Evolutionary conservation across 768 basidiomycete genomes (phyloP), one percentile per base, ranked within the genome.

Genomic region (Leccinum longicurvipes): DNA sequence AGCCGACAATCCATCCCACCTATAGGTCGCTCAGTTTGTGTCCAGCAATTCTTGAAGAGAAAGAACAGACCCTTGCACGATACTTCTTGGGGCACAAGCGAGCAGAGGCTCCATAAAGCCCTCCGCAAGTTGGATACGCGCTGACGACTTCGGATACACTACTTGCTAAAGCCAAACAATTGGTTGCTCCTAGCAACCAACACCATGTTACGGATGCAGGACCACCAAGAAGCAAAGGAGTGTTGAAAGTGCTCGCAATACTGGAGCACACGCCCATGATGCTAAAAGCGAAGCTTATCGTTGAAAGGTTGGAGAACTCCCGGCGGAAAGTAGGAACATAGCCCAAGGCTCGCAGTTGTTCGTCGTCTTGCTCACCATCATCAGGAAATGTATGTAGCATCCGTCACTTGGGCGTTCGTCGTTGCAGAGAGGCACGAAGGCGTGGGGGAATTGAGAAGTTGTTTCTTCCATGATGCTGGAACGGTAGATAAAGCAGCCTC

Each of bases 61-160:
- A 31, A 6, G 17, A 24, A 63, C 72, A 27, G 63, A 85, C 87
- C 66, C 75, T 82, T 36, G 88, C 82, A 50, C 88, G 82, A 63
- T 87, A 78, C 54, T 69, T 78, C 59, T 74, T 79, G 0, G 88
- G 89, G 6, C 83, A 82, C 9, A 89, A 73, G 64, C 84, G 82
- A n/a, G 87, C 87, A 27, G 88, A 89, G 3, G 89, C 89, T n/a
- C 87, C 88, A 61, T 90, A 90, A 3, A 68, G 49, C 9, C 61
- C 68, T 9, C 67, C 67, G 15, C 67, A 69, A 8, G 70, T 72
- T 39, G 68, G 68, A 60, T 66, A 70, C 3, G 70, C 68, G 6
- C 70, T 72, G 57, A 66, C 70, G 9, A 72, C 31, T 53, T 72
- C 70, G 3, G 70, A 27, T 23, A 72, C 61, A 10, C 71, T 72